These are phyloP conservation scores for Trypanosoma mega DNA, from an alignment of 208 protist genomes.

Conservation along the genomic window DNA sequence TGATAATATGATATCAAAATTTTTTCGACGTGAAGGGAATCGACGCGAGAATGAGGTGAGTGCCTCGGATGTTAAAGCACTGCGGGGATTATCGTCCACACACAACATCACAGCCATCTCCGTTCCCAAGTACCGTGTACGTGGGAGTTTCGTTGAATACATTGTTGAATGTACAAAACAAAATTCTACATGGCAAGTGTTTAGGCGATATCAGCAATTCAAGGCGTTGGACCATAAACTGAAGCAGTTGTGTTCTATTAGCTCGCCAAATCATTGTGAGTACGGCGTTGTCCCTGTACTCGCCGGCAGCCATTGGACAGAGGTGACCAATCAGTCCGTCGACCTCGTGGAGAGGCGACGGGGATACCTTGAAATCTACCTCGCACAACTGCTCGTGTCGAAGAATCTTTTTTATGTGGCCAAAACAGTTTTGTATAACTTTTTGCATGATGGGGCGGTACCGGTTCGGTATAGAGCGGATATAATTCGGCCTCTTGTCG, in stretches of 20 bases:
- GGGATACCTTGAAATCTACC: constrained; percentile 78
- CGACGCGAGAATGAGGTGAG: constrained; percentile 10
- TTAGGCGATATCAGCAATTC: constrained; percentile 85
- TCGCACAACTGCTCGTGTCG: constrained; percentile 79
- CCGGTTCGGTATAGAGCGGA: constrained; percentile 26
- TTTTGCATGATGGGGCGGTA: constrained; percentile 82
- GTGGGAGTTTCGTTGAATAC: constrained; percentile 72
- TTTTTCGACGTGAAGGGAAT: constrained; percentile 19
- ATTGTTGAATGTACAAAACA: constrained; percentile 55
- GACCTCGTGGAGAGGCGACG: constrained; percentile 79
- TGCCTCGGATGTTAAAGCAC: not conserved
- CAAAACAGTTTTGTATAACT: constrained; percentile 62
- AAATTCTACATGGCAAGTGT: constrained; percentile 51
- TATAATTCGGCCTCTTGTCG: constrained; percentile 24
- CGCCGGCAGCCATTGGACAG: constrained; percentile 77
- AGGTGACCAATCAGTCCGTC: constrained; percentile 84
- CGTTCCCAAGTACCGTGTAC: constrained; percentile 68
- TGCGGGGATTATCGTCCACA: constrained; percentile 2
- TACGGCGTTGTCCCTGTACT: constrained; percentile 83
- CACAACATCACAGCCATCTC: constrained; percentile 43
- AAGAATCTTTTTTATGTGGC: constrained; percentile 77
- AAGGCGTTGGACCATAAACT: constrained; percentile 68
- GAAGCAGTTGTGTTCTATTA: constrained; percentile 40
- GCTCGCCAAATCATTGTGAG: constrained; percentile 45
- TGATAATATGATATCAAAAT: constrained; percentile 28